A percentile compares a stretch with the other conserved stretches of the same genome.
Evolutionary conservation across 1,139 yeast species (phyloP).

Genomic region (Zygosaccharomyces sapae): DNA sequence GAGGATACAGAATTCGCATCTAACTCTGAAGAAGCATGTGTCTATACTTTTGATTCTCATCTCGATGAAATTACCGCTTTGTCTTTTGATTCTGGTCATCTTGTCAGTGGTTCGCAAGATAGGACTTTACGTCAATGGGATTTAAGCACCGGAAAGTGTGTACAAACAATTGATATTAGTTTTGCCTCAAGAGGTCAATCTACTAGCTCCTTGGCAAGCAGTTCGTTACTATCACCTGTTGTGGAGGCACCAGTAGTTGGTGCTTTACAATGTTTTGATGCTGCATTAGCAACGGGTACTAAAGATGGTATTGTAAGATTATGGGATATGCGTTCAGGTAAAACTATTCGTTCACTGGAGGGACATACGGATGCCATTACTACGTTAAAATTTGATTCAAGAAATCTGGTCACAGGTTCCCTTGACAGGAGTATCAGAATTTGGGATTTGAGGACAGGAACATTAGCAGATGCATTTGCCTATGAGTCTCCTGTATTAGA

Average conservation of each 20-base stretch:
- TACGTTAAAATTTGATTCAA: constrained; percentile 62
- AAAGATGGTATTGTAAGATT: constrained; percentile 69
- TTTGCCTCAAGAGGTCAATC: constrained; percentile 21
- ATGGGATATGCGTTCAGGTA: constrained; percentile 73
- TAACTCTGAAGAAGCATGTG: constrained; percentile 28
- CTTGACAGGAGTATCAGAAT: constrained; percentile 61
- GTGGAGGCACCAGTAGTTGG: constrained; percentile 26
- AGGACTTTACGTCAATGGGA: constrained; percentile 79
- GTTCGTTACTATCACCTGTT: constrained; percentile 11
- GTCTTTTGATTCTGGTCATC: constrained; percentile 53
- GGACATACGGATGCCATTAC: constrained; percentile 74
- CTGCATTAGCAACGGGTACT: constrained; percentile 72
- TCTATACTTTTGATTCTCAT: constrained; percentile 56
- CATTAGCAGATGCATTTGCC: constrained; percentile 55
- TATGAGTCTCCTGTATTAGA: constrained; percentile 50
- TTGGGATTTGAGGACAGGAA: constrained; percentile 72
- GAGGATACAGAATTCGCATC: constrained; percentile 31
- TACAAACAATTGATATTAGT: constrained; percentile 34
- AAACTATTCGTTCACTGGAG: constrained; percentile 57
- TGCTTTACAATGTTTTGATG: constrained; percentile 50
- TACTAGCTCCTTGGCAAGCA: constrained; percentile 8
- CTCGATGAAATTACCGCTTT: constrained; percentile 61
- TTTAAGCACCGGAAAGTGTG: constrained; percentile 62
- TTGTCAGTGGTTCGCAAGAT: constrained; percentile 91
- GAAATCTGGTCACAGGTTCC: constrained; percentile 60